Base-by-base conservation (phyloP, 2,329 filamentous ascomycete species). In the Thielaviopsis punctulata region DNA sequence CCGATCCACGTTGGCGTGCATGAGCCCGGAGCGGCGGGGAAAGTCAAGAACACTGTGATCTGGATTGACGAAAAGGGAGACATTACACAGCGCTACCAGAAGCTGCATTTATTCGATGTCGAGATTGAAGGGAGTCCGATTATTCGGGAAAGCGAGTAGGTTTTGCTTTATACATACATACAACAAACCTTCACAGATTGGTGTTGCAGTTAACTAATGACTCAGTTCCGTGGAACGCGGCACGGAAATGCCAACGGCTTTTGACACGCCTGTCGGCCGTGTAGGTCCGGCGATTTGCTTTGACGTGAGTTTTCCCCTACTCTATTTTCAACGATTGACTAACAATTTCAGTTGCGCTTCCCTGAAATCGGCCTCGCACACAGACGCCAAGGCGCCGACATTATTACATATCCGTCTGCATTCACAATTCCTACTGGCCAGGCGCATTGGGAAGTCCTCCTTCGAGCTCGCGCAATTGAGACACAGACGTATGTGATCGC, bases 1-100 rank as follows among this genome's bases (percentile, higher is more conserved):
- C 77, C 82, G 23, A 83, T 95, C 55, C 86, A 87, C 62, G 88
- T 95, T 27, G 90, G 90, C 3, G 80, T 95, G 57, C 90, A 95
- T 66, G 85, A 90, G 56, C 80, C 83, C 1, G 73, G 75, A 18
- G 60, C 70, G 1, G 68, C 53, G 52, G 65, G 15, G 64, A 68
- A 77, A 45, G 66, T 71, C 59, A 77, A 52, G 30, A 57, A 57
- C 41, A 78, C 67, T 68, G 73, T 44, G 69, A 71, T 45, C 61
- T 79, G 56, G 39, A 63, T 78, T 30, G 59, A 65, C 44, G 61
- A 69, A 2, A 57, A 64, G 5, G 63, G 56, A 10, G 43, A 44
- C 13, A 49, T 57, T 27, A 33, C 41, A 10, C 30, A 55, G n/a
- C 33, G 44, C 18, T 95, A 95, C 67, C 84, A 94, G 64, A 96